Conservation (phyloP, 148 eudicot genomes). For the Dianthus caryophyllus region DNA sequence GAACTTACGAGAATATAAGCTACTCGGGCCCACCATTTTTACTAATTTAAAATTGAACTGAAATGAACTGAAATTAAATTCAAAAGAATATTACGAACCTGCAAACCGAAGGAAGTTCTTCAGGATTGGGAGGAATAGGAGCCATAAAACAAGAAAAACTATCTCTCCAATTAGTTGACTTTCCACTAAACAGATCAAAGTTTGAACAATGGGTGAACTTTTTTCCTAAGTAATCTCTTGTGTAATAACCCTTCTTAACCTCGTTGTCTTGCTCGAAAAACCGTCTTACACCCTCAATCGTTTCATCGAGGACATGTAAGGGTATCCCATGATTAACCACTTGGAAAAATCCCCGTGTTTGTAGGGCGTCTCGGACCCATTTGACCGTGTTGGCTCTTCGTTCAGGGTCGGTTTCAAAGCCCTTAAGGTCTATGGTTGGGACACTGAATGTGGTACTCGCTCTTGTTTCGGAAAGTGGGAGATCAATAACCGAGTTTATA, state of each 20-base stretch:
- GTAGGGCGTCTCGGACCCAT: conserved; percentile 24
- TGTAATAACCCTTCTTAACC: conserved; percentile 33
- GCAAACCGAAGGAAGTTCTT: too few species aligned
- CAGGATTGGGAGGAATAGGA: conserved; percentile 27
- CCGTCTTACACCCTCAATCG: conserved; percentile 30
- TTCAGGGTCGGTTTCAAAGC: conserved; percentile 3
- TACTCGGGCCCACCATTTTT: too few species aligned
- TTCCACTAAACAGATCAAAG: conserved; percentile 35
- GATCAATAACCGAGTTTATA: conserved; percentile 6
- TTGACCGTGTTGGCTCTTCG: neutral
- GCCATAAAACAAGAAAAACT: conserved; percentile 28
- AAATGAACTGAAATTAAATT: too few species aligned
- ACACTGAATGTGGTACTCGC: neutral
- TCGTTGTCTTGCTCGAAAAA: conserved; percentile 45
- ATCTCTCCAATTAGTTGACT: conserved; percentile 53
- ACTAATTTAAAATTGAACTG: too few species aligned
- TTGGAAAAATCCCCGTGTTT: conserved; percentile 48
- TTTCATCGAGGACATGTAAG: conserved; percentile 22
- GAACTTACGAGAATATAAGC: too few species aligned
- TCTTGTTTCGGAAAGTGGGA: conserved; percentile 1
- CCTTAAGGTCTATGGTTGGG: conserved; percentile 25
- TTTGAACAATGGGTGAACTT: conserved; percentile 33
- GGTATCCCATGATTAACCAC: conserved; percentile 47
- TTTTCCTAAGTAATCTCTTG: conserved; percentile 20
- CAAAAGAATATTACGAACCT: too few species aligned